A percentile compares a stretch with the other conserved stretches of the same genome.
phyloP scores from a whole-genome alignment of 2,329 filamentous ascomycete species.

The Aspergillus fructus region DNA sequence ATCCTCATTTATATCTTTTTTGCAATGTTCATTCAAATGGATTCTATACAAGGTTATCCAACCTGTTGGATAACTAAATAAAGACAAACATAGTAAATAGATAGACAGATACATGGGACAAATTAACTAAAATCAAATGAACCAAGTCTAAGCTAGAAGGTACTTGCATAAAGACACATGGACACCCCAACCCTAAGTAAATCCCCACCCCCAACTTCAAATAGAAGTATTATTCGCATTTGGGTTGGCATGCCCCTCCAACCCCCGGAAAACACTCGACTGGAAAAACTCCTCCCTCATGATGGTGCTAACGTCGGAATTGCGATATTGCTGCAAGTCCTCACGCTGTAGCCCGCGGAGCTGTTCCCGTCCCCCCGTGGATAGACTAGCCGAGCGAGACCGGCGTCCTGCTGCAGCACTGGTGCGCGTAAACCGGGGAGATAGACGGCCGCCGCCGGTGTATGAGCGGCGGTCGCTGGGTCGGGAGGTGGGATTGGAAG shows the following conservation, averaged over 20 bases:
- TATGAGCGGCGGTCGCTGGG: constrained; percentile 18
- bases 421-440: constrained; percentile 13
- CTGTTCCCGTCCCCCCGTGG: constrained; percentile 30
- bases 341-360: constrained; percentile 34
- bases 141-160: too few relatives aligned
- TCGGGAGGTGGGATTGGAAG: constrained; percentile 1
- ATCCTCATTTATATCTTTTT: background rate
- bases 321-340: constrained; percentile 36
- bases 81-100: background rate
- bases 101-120: background rate
- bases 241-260: constrained; percentile 4
- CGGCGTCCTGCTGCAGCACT: background rate
- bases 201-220: too few relatives aligned
- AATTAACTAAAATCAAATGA: too few relatives aligned
- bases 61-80: too few relatives aligned
- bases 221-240: background rate
- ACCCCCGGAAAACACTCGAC: constrained; percentile 22
- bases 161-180: too few relatives aligned
- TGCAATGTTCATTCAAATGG: background rate
- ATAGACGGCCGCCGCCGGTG: constrained; percentile 16
- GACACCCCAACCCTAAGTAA: too few relatives aligned
- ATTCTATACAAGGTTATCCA: too few relatives aligned
- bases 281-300: constrained; percentile 36
- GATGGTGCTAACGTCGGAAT: constrained; percentile 37
- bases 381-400: constrained; percentile 22